phyloP scores from a whole-genome alignment of 1,139 yeast genomes.

The Nakaseomyces bracarensis region DNA sequence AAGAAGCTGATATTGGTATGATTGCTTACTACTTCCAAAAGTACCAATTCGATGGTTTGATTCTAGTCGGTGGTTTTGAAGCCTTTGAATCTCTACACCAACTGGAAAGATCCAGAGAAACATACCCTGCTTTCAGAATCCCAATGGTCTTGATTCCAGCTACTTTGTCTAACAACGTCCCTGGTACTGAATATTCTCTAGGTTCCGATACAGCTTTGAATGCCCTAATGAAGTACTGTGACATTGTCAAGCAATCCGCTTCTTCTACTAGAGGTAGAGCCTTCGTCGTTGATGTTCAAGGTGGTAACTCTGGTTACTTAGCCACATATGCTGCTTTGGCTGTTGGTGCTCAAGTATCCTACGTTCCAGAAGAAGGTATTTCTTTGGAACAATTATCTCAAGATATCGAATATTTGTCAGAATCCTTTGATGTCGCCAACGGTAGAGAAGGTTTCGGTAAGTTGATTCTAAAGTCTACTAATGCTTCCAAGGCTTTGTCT shows the following conservation, averaged over 20 bases:
- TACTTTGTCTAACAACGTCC: constrained; percentile 95
- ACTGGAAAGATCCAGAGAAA: constrained; percentile 58
- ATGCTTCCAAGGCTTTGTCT: constrained; percentile 60
- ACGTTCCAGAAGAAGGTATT: constrained; percentile 86
- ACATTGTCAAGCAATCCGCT: constrained; percentile 89
- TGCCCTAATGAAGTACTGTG: constrained; percentile 84
- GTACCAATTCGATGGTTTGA: constrained; percentile 72
- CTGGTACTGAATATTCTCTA: constrained; percentile 88
- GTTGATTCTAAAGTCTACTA: constrained; percentile 58
- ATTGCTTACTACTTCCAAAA: constrained; percentile 87
- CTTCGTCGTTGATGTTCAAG: constrained; percentile 94
- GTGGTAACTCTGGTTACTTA: constrained; percentile 91
- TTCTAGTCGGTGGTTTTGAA: constrained; percentile 93
- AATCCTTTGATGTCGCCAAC: constrained; percentile 61
- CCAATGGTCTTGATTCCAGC: constrained; percentile 92
- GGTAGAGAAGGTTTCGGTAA: constrained; percentile 75
- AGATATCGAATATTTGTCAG: constrained; percentile 64
- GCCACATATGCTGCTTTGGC: constrained; percentile 85
- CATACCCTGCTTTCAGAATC: constrained; percentile 83
- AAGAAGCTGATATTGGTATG: constrained; percentile 68
- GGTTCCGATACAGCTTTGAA: constrained; percentile 93
- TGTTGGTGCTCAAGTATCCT: constrained; percentile 88
- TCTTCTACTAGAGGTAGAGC: constrained; percentile 91
- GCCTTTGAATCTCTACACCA: constrained; percentile 79
- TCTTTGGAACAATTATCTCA: constrained; percentile 62